Evolutionary conservation across 805 yeast genomes (phyloP).

Genomic region (Lipomyces starkeyi): DNA sequence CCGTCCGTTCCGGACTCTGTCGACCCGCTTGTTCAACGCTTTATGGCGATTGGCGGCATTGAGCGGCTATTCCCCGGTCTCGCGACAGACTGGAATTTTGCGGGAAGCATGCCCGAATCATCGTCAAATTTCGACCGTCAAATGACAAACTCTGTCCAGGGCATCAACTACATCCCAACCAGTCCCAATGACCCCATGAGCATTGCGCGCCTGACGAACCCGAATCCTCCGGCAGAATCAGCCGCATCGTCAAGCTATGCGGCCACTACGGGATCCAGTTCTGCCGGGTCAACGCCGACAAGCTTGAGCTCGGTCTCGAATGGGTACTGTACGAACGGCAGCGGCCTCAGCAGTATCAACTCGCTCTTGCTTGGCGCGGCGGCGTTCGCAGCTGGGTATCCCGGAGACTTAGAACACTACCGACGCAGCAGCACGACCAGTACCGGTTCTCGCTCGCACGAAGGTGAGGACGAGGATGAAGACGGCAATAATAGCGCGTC

Average conservation of each 20-base stretch:
- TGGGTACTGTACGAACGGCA: background rate
- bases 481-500: slow-evolving; percentile 4
- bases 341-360: slow-evolving; percentile 8
- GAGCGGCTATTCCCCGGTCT: slow-evolving; percentile 22
- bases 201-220: slow-evolving; percentile 41
- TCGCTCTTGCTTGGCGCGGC: slow-evolving; percentile 22
- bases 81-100: background rate
- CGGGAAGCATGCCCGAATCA: background rate
- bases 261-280: slow-evolving; percentile 1
- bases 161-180: slow-evolving; percentile 8
- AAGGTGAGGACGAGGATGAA: slow-evolving; percentile 20
- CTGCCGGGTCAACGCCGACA: slow-evolving; percentile 5
- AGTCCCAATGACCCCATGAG: slow-evolving; percentile 39
- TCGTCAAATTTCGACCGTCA: background rate
- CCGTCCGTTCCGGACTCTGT: background rate
- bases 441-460: slow-evolving; percentile 42
- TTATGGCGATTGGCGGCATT: slow-evolving; percentile 21
- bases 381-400: background rate
- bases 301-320: slow-evolving; percentile 7
- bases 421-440: slow-evolving; percentile 18
- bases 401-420: background rate
- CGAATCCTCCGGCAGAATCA: slow-evolving; percentile 34
- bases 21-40: slow-evolving; percentile 13
- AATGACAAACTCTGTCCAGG: background rate
- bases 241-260: slow-evolving; percentile 36